Evolutionary conservation across 805 yeast species (phyloP).

Genomic region (Dipodascus geniculatus): DNA sequence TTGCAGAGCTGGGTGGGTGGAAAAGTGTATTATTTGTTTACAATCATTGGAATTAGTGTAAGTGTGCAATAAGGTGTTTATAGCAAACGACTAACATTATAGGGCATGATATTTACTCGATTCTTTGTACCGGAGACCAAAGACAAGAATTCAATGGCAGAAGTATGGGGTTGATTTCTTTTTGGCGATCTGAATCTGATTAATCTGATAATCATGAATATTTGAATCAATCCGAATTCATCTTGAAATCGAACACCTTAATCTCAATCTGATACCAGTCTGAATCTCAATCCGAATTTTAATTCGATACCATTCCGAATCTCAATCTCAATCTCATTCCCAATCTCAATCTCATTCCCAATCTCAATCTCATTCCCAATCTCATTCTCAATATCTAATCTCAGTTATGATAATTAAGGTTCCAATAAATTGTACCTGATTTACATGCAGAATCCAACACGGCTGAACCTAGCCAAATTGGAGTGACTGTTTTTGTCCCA

Average conservation of each 20-base stretch:
- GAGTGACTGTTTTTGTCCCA: not conserved
- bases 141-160: conserved; percentile 36
- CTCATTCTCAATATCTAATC: too few species aligned
- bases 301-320: too few species aligned
- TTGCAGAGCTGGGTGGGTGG: conserved; percentile 60
- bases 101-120: conserved; percentile 32
- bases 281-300: too few species aligned
- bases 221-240: too few species aligned
- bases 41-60: conserved; percentile 12
- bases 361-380: too few species aligned
- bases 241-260: too few species aligned
- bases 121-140: conserved; percentile 63
- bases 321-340: too few species aligned
- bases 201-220: too few species aligned
- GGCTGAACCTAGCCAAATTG: not conserved
- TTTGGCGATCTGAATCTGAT: too few species aligned
- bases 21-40: conserved; percentile 59
- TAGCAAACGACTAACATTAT: not conserved
- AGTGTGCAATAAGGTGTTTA: conserved; percentile 16
- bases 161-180: not conserved
- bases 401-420: too few species aligned
- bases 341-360: too few species aligned
- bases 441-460: not conserved
- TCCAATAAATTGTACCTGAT: not conserved
- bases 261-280: too few species aligned